Evolutionary conservation across 345 rosid species (phyloP).

Genomic region (Moringa oleifera): DNA sequence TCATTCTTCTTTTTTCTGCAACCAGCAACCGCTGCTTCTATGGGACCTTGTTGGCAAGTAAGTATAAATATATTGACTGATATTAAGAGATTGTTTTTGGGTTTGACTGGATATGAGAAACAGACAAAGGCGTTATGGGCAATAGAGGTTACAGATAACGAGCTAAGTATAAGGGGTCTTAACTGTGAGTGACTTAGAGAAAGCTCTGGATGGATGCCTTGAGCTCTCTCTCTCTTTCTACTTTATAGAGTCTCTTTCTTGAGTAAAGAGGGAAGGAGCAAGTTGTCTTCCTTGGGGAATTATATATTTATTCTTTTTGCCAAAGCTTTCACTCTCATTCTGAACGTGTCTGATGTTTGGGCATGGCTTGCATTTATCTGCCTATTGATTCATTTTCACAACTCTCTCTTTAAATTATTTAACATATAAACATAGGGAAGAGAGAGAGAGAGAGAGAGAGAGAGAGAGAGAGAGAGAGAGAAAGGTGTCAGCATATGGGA

Average conservation of each 20-base stretch:
- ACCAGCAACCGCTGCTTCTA: too few species aligned
- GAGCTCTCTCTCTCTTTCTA: not conserved
- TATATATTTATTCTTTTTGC: not conserved
- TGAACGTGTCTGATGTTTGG: not conserved
- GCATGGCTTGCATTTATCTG: too few species aligned
- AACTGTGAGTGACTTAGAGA: not conserved
- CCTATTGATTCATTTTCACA: too few species aligned
- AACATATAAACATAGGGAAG: too few species aligned
- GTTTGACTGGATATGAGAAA: not conserved
- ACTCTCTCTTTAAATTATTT: too few species aligned
- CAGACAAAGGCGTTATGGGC: slow-evolving; percentile 25
- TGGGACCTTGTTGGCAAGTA: too few species aligned
- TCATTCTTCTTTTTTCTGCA: slow-evolving; percentile 29
- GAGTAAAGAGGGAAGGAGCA: slow-evolving; percentile 11
- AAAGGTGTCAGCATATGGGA: too few species aligned
- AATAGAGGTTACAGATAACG: slow-evolving; percentile 8
- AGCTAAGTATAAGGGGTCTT: slow-evolving; percentile 14
- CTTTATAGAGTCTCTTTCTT: not conserved
- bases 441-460: too few species aligned
- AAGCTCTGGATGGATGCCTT: slow-evolving; percentile 20
- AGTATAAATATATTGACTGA: too few species aligned
- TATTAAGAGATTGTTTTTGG: not conserved
- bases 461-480: too few species aligned
- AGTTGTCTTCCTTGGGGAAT: slow-evolving; percentile 10
- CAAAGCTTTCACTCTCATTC: slow-evolving; percentile 7